Base-by-base conservation (phyloP, 2,329 filamentous ascomycete species). In the Coniella vitis region DNA sequence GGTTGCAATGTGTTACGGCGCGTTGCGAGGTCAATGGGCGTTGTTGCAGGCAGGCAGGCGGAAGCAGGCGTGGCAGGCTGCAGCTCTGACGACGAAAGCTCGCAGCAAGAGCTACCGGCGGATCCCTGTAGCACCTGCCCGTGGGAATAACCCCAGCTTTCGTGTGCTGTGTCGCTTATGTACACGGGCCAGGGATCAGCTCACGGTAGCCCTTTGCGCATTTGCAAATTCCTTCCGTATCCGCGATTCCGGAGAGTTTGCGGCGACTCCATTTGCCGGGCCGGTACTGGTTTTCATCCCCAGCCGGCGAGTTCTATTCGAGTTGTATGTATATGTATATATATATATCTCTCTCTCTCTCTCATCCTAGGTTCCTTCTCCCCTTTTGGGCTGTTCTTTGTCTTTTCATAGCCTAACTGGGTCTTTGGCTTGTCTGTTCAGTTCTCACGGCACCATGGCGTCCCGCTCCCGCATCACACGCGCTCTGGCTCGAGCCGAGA, bases 21-120 rank as follows among this genome's bases (percentile, higher is more conserved):
- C 29, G 21, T 29, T 56, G 53, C 54, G 58, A 56, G 57, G 31
- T 21, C 42, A 22, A 45, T 31, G 19, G 20, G 14, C 19, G 13
- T 13, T 39, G 37, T 3, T 20, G 22, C 4, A 32, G 40, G 40
- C 40, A 42, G 40, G 40, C 40, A 41, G 38, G 38, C 25, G 25
- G 38, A 16, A 39, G n/a, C n/a, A n/a, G n/a, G n/a, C n/a, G n/a
- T n/a, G 47, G 48, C 54, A 57, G 55, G 55, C 55, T 55, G 45
- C 55, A 57, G 54, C 54, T 57, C 49, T 57, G 54, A 57, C 55
- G 55, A 57, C 51, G 48, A 52, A 52, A 46, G 45, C 47, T 29
- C 25, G 25, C 25, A 29, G 25, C 25, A 29, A 29, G 25, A 29
- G 25, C 25, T 29, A 10, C 10, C 25, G 25, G 25, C 45, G 13